Conservation (phyloP, 1,139 yeast genomes). For the Pichia sp. region DNA sequence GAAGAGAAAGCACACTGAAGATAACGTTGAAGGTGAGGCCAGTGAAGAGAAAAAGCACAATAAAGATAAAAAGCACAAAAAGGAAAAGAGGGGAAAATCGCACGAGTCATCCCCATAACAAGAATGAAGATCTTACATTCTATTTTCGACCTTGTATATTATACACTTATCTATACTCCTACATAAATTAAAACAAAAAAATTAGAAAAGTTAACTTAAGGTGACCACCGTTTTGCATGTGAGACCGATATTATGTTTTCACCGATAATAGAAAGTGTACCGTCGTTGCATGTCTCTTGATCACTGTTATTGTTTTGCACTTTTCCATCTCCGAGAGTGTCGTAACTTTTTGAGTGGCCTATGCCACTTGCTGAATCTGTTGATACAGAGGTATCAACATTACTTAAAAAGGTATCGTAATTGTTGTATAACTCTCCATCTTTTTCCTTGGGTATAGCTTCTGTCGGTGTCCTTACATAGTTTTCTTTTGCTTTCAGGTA, state of each 20-base stretch:
- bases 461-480: conserved; percentile 15
- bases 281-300: conserved; percentile 7
- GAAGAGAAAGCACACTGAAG: conserved; percentile 10
- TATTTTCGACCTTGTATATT: neutral
- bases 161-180: conserved; percentile 1
- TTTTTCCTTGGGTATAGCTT: conserved; percentile 4
- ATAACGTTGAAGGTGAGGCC: conserved; percentile 23
- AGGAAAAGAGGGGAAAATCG: neutral
- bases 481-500: conserved; percentile 6
- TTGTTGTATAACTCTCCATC: neutral
- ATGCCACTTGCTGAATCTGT: neutral
- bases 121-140: neutral
- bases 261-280: conserved; percentile 15
- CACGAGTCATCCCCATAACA: neutral
- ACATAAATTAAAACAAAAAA: neutral
- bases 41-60: conserved; percentile 28
- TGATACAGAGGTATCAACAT: neutral
- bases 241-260: conserved; percentile 16
- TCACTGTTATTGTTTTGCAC: neutral
- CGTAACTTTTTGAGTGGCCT: neutral
- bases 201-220: conserved; percentile 6
- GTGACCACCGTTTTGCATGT: conserved; percentile 18
- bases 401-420: neutral
- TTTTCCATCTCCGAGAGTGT: neutral
- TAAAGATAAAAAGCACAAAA: conserved; percentile 25